Evolutionary conservation across 768 basidiomycete genomes (phyloP), one percentile per base, ranked within the genome.

Genomic region (Thelephora aurantiotincta): DNA sequence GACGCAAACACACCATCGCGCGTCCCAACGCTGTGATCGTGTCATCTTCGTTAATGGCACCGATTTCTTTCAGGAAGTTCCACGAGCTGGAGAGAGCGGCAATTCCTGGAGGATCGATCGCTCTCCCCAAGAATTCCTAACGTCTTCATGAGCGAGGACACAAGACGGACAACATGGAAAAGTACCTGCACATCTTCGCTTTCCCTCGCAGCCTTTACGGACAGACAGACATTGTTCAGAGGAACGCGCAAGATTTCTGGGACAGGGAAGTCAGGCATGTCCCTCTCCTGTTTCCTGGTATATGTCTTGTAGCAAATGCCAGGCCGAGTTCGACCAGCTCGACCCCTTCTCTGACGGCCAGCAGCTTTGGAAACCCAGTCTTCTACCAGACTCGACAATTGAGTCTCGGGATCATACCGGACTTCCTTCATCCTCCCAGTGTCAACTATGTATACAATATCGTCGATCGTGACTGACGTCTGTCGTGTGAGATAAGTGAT

Each of bases 391-490:
- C 72, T 67, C 23, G 88, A 83, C 53, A 96, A 66, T 20, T 82
- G 77, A 1, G 70, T 75, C 35, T 81, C 80, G 0, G 81, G 63
- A 55, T 88, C 83, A 53, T 71, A 78, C 53, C 75, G 77, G 2
- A 73, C 83, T 64, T 93, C 89, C 60, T 92, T 93, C 52, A 87
- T 85, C 59, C 78, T 85, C 5, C 90, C 90, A 0, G 76, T 67
- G 57, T 94, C 90, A 11, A 93, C 72, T 18, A 93, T 89, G 55
- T 84, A 88, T 34, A 83, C 69, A 19, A 93, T 73, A 55, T 93
- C 90, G 55, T 92, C 84, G 48, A 96, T 90, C 0, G 90, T 92
- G 47, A 93, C 85, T 2, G 86, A 89, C 1, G 89, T 92, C 78
- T 91, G 44, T 23, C 48, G 18, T 48, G 30, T 12, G 43, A 19